Base-by-base conservation (phyloP, 1,284 basidiomycete genomes). In the Termitomyces sp. region DNA sequence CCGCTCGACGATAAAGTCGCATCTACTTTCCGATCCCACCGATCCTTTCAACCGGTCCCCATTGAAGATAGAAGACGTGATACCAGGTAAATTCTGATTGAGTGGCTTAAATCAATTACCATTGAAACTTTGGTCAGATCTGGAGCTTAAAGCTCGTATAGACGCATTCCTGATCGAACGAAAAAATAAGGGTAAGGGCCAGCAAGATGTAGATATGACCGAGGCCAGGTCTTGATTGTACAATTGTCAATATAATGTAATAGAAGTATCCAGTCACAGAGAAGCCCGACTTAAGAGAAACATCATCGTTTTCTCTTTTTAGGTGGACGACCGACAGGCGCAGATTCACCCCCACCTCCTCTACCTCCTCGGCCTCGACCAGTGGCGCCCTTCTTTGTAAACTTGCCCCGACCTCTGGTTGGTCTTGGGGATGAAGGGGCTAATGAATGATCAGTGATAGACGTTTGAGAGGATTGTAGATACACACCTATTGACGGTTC, bases 1-100 rank as follows among this genome's bases (percentile, higher is more conserved):
- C 69, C 83, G 91, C 39, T 82, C 90, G 1, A 99, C 96, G 1
- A 99, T 99, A 76, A 97, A 98, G 67, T 90, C 94, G 1, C 94
- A 96, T 68, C 74, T 99, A 44, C 74, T 99, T 24, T 96, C 94
- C 1, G 96, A 98, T 67, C 75, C 86, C 17, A 92, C 86, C 54
- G 93, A 95, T 69, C 94, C 94, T 0, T 95, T 95, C 80, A 96
- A 94, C 70, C 86, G 93, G 48, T 73, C 78, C 31, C 90, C 92
- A 19, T 75, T 96, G 24, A 76, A 78, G 28, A 83, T 94, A 56
- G 90, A 90, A 61, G 90, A 95, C 10, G 86, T 94, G 33, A 70
- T 88, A 56, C 84, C 92, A n/a, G 71, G 89, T 88, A 81, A 50
- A 34, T 15, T 15, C 7, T 12, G 10, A 30, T 21, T 10, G 21